Percentiles rank a stretch among this genome's conserved stretches.
phyloP scores from a whole-genome alignment of 257 asterid species.

The Haberlea rhodopensis region DNA sequence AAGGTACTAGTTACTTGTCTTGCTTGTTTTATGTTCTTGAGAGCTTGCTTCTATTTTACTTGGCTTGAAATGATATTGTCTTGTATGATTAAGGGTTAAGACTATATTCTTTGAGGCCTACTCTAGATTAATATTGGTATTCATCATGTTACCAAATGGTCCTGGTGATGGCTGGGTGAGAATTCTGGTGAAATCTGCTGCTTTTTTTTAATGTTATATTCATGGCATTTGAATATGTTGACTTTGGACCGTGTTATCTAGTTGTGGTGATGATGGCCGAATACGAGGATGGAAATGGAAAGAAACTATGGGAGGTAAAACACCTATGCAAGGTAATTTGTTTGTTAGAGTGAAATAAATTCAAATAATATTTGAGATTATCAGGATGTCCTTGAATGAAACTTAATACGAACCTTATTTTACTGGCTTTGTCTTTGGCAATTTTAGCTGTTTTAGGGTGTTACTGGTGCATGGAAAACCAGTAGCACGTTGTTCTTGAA shows the following conservation, averaged over 20 bases:
- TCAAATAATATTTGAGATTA: neutral
- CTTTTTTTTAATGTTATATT: constrained; percentile 2
- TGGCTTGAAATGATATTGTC: constrained; percentile 17
- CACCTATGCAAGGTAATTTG: constrained; percentile 47
- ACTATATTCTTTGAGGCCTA: constrained; percentile 1
- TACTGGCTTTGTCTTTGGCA: neutral
- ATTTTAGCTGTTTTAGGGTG: constrained; percentile 13
- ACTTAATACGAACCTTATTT: neutral
- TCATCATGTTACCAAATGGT: neutral
- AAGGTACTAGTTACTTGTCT: constrained; percentile 45
- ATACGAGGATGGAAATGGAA: constrained; percentile 93
- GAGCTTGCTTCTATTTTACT: neutral
- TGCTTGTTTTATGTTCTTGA: neutral
- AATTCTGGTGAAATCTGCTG: neutral
- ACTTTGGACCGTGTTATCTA: constrained; percentile 36
- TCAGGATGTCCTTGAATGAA: constrained; percentile 8
- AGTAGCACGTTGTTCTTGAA: neutral
- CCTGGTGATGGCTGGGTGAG: constrained; percentile 4
- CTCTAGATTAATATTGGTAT: neutral
- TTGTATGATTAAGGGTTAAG: neutral
- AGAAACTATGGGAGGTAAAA: constrained; percentile 41
- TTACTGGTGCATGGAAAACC: constrained; percentile 8
- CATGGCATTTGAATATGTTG: constrained; percentile 1
- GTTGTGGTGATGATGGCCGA: constrained; percentile 99
- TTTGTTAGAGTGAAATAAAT: constrained; percentile 18